phyloP scores from a whole-genome alignment of 148 eudicot genomes.

The Tetragonia tetragonoides region DNA sequence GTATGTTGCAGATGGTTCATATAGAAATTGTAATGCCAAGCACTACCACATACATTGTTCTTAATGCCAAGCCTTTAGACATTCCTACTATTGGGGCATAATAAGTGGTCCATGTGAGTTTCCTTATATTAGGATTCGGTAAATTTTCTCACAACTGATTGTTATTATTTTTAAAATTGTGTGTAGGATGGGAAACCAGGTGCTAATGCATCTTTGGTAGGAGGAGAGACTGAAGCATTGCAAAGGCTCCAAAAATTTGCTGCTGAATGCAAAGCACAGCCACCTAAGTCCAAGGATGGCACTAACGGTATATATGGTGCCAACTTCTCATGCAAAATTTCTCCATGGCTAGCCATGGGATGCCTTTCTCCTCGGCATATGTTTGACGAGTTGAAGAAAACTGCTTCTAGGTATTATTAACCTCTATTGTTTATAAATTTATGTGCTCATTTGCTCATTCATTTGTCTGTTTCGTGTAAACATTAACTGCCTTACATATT shows the following conservation, averaged over 20 bases:
- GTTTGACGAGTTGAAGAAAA: slow-evolving; percentile 91
- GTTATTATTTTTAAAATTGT: background rate
- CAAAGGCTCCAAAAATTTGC: slow-evolving; percentile 85
- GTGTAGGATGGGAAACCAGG: slow-evolving; percentile 69
- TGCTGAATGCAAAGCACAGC: slow-evolving; percentile 81
- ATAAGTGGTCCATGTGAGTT: background rate
- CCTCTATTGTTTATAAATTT: background rate
- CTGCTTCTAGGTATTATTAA: slow-evolving; percentile 56
- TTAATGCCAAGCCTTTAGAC: no score
- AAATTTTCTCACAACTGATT: background rate
- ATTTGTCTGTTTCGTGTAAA: no score
- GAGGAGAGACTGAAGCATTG: slow-evolving; percentile 95
- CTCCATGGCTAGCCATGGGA: slow-evolving; percentile 97
- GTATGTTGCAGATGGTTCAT: no score
- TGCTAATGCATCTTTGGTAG: slow-evolving; percentile 68
- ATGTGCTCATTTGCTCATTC: background rate
- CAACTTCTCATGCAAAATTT: slow-evolving; percentile 93
- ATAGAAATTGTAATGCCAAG: no score
- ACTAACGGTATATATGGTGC: slow-evolving; percentile 84
- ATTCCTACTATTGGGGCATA: no score
- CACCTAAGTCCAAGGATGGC: slow-evolving; percentile 63
- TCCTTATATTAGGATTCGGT: background rate
- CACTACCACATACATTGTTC: no score
- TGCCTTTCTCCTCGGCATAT: slow-evolving; percentile 91
- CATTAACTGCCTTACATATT: background rate